Evolutionary conservation across 139 green algal genomes (phyloP).

Genomic region (Mesostigma viride): DNA sequence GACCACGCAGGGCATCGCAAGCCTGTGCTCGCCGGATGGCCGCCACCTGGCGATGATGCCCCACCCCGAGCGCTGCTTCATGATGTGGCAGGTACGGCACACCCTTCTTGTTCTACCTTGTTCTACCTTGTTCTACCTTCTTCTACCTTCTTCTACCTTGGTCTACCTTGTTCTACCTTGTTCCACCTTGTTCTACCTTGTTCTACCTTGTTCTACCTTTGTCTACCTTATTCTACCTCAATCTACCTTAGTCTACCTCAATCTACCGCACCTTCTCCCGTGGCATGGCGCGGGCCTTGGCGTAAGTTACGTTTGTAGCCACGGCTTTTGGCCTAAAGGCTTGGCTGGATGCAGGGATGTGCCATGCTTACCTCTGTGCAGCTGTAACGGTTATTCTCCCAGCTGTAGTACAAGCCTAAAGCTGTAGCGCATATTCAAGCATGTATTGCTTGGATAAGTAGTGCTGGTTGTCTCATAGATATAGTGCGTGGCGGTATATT

Average conservation of each 20-base stretch:
- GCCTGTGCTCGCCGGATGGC: constrained; percentile 74
- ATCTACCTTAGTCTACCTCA: neutral
- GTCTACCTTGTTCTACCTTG: neutral
- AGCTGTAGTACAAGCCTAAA: too few relatives aligned
- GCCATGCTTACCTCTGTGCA: too few relatives aligned
- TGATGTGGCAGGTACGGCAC: constrained; percentile 81
- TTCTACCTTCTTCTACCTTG: neutral
- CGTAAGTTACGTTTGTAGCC: too few relatives aligned
- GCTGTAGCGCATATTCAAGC: too few relatives aligned
- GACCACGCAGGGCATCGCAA: constrained; percentile 86
- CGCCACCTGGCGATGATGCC: constrained; percentile 98
- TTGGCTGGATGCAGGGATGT: too few relatives aligned
- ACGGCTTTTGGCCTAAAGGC: too few relatives aligned
- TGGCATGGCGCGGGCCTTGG: neutral
- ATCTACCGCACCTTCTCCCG: neutral
- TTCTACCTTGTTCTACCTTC: neutral
- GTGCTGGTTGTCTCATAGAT: too few relatives aligned
- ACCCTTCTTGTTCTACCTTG: neutral
- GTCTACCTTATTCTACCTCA: neutral
- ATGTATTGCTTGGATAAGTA: too few relatives aligned
- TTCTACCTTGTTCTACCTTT: neutral
- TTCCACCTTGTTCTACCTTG: neutral
- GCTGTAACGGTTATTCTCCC: too few relatives aligned
- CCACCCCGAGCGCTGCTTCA: constrained; percentile 89
- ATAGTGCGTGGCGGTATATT: too few relatives aligned